Evolutionary conservation across 2,329 filamentous ascomycete genomes (phyloP).

Genomic region (Neobulgaria alba): DNA sequence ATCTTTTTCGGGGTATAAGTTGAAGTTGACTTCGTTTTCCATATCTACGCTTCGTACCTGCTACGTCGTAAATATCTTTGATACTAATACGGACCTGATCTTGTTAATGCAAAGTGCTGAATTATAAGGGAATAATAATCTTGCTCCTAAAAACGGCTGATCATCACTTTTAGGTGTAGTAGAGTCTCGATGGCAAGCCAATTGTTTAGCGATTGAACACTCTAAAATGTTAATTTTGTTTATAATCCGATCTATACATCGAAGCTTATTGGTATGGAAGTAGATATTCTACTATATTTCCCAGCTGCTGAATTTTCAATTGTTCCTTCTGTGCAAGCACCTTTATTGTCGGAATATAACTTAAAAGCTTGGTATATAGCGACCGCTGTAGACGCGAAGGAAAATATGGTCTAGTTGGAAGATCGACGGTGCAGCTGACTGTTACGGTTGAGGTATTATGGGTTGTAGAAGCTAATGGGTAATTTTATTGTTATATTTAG

Average conservation of each 20-base stretch:
- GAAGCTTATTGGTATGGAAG: conserved; percentile 32
- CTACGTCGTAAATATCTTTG: conserved; percentile 54
- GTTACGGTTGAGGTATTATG: conserved; percentile 6
- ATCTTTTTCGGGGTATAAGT: conserved; percentile 39
- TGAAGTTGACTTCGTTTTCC: conserved; percentile 51
- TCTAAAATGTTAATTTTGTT: too few species aligned
- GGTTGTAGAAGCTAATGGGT: conserved; percentile 14
- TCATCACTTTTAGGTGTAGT: conserved; percentile 42
- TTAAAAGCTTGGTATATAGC: conserved; percentile 40
- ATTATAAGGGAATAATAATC: too few species aligned
- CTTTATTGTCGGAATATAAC: conserved; percentile 40
- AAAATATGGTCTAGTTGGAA: conserved; percentile 44
- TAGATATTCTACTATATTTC: conserved; percentile 35
- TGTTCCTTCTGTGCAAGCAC: conserved; percentile 40
- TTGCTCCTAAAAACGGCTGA: conserved; percentile 54
- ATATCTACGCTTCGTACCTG: conserved; percentile 45
- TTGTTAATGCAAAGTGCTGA: too few species aligned
- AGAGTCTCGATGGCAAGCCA: conserved; percentile 51
- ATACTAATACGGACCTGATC: conserved; percentile 50
- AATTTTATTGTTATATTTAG: conserved; percentile 16
- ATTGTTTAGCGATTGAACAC: conserved; percentile 35
- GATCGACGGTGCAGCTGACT: conserved; percentile 10
- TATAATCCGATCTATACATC: too few species aligned
- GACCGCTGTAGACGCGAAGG: conserved; percentile 33
- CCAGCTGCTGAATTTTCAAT: conserved; percentile 31